Evolutionary conservation across 805 yeast genomes (phyloP), one percentile per base, ranked within the genome.

Genomic region (Pichia cabralensis): DNA sequence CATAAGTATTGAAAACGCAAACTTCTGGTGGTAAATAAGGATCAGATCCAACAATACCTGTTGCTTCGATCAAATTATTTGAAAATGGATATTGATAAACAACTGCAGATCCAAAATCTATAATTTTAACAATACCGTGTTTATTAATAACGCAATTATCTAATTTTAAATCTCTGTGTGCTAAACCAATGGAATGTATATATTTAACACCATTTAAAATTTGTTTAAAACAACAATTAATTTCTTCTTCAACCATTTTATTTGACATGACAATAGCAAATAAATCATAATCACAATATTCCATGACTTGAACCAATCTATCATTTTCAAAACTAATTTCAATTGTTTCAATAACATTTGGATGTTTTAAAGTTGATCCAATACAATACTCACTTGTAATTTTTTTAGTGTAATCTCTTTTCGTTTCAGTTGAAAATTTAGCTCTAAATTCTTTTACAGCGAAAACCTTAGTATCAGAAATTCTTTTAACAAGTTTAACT

Each of bases 191-290:
- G 5, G 70, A 61, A 55, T 88, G 96, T 42, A 88, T 64, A 52
- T 88, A 88, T 46, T 72, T 68, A 21, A 88, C 71, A 35, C 95
- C 96, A 28, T 74, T 74, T 49, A 86, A 58, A 22, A 88, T 73
- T 60, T 84, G 95, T 50, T 83, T 82, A 56, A 88, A 84, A 58
- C 95, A 88, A 58, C 96, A 88, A 55, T 77, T 76, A 24, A 84
- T 71, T 56, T 88, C 96, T 29, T 68, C 74, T 32, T 67, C 60
- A 2, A 78, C 58, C 96, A 88, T 88, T 49, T 82, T 80, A 47
- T 85, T 84, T 34, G 88, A 77, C 95, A 88, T 86, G 22, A 88
- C 96, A 38, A 88, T 82, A 9, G 96, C 96, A 58, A 88, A 88
- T 45, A 88, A 64, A 55, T 88, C 96, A 53, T 71, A 86, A 46